Conservation (phyloP, 2,329 filamentous ascomycete species). For the Davidsoniella eucalypti region DNA sequence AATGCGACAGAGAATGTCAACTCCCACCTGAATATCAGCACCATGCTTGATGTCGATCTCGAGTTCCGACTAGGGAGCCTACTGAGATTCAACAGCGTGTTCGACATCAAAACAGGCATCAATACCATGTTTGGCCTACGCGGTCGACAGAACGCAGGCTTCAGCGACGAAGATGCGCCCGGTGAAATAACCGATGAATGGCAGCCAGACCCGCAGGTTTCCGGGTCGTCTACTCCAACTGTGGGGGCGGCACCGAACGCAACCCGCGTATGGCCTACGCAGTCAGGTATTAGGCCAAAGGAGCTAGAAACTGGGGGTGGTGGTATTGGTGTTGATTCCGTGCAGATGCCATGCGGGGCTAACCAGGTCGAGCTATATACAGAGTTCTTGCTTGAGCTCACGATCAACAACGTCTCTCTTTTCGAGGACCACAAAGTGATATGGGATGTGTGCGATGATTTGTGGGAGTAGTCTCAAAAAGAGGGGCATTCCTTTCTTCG, state of each 20-base stretch:
- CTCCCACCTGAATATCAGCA: constrained; percentile 9
- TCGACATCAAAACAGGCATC: not conserved
- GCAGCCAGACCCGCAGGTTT: not conserved
- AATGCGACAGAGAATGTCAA: constrained; percentile 5
- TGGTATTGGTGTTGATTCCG: not conserved
- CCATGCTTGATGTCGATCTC: constrained; percentile 1
- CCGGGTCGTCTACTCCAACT: not conserved
- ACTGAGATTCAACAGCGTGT: not conserved
- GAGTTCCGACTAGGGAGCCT: not conserved
- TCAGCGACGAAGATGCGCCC: not conserved
- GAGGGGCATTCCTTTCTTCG: not conserved
- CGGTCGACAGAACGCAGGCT: not conserved
- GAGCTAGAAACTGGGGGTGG: not conserved
- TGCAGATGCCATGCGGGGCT: not conserved
- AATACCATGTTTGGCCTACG: constrained; percentile 6
- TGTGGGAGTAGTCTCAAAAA: not conserved
- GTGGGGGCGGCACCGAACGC: not conserved
- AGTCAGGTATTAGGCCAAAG: too few relatives aligned
- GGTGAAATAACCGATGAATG: not conserved
- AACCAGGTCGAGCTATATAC: constrained; percentile 8
- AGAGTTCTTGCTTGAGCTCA: constrained; percentile 6
- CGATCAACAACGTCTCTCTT: constrained; percentile 2
- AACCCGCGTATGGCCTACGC: not conserved
- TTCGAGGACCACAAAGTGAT: constrained; percentile 3
- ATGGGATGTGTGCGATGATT: constrained; percentile 1